These are phyloP conservation scores for Penicillium vulpinum DNA, from an alignment of 2,329 filamentous ascomycete species.

Conservation along the genomic window DNA sequence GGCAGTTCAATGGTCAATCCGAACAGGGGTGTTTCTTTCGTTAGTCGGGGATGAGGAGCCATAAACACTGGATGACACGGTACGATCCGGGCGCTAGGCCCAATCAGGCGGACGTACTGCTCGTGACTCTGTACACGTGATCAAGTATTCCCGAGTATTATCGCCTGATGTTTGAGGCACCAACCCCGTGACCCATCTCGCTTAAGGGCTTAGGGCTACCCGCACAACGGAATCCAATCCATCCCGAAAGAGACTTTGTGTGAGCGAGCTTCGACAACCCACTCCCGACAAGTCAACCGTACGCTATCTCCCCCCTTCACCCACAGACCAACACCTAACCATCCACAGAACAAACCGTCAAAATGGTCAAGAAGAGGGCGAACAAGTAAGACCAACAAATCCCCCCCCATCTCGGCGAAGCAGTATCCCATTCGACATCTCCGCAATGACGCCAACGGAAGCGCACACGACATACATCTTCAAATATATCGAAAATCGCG, in stretches of 20 bases:
- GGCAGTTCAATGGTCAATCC: conserved; percentile 27
- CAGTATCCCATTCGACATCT: conserved; percentile 30
- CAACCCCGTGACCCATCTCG: conserved; percentile 34
- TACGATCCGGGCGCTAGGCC: conserved; percentile 25
- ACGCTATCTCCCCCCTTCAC: conserved; percentile 32
- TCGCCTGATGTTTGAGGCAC: conserved; percentile 2
- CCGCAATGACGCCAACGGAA: conserved; percentile 27
- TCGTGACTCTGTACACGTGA: conserved; percentile 19
- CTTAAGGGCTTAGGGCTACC: conserved; percentile 44
- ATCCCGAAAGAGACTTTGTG: conserved; percentile 35
- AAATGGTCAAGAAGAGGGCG: conserved; percentile 75
- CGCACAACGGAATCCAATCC: conserved; percentile 39
- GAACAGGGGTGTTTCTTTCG: conserved; percentile 26
- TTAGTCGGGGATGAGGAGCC: conserved; percentile 7
- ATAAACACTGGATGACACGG: conserved; percentile 24
- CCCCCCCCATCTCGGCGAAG: conserved; percentile 20
- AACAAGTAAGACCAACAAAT: conserved; percentile 61
- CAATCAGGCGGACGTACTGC: conserved; percentile 1
- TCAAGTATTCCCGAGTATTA: neutral
- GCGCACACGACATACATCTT: conserved; percentile 7
- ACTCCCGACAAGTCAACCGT: conserved; percentile 43
- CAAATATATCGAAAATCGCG: conserved; percentile 6
- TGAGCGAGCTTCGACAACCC: conserved; percentile 41
- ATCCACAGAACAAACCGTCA: conserved; percentile 52
- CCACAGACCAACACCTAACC: conserved; percentile 31